Conservation (phyloP, 306 rosid species). For the Potentilla sterilis region DNA sequence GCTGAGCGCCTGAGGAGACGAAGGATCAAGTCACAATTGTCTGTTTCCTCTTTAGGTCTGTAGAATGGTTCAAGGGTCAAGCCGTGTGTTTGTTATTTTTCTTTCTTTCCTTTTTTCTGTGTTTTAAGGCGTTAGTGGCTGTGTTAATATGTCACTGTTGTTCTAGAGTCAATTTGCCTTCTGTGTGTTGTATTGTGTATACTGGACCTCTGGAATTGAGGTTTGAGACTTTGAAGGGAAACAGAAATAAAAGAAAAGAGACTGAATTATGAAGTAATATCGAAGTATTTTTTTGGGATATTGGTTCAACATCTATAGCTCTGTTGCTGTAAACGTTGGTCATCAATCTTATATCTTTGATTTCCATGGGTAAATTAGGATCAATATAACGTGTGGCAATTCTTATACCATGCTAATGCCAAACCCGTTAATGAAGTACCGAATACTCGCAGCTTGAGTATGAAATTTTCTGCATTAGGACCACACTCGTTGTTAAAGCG, state of each 20-base stretch:
- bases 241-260: constrained; percentile 15
- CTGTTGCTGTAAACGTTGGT: not conserved
- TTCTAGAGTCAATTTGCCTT: constrained; percentile 27
- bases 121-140: constrained; percentile 13
- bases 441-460: too few species aligned
- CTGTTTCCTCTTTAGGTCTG: constrained; percentile 35
- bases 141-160: constrained; percentile 1
- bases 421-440: too few species aligned
- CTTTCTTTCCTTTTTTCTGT: not conserved
- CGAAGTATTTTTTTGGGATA: not conserved
- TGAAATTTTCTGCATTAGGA: too few species aligned
- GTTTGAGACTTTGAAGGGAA: constrained; percentile 34
- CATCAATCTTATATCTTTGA: not conserved
- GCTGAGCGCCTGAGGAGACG: constrained; percentile 88
- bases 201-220: constrained; percentile 40
- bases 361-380: not conserved
- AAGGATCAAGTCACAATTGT: constrained; percentile 69
- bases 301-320: not conserved
- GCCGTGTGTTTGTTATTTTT: constrained; percentile 13
- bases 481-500: too few species aligned
- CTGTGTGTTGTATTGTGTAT: constrained; percentile 47
- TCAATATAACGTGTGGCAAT: not conserved
- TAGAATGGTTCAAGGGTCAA: constrained; percentile 34
- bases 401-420: too few species aligned
- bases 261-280: not conserved